Base-by-base conservation (phyloP, 768 basidiomycete species). In the Trametes cingulata region DNA sequence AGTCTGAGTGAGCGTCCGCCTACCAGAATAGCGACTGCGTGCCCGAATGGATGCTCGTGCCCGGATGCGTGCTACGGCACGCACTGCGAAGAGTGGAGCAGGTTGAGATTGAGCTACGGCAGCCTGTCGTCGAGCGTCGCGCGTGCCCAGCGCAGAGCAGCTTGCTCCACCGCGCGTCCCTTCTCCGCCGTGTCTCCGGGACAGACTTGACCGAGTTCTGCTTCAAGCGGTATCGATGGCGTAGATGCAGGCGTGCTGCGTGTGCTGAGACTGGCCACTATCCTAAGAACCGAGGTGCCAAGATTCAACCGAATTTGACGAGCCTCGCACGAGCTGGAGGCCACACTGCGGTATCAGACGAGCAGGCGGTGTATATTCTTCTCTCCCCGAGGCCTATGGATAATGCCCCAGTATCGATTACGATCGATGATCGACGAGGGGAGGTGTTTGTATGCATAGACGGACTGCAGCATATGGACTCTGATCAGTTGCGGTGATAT, bases 391-490 rank as follows among this genome's bases (percentile, higher is more conserved):
- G 10, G 10, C 14, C 39, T 5, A 14, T 5, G 14, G 35, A n/a
- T 3, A 47, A 42, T 35, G 47, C 24, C 29, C 47, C 48, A 35
- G 10, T 19, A 33, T 41, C 53, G 52, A 49, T 61, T 45, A 41
- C 40, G 40, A 61, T 61, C 53, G 52, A 61, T 61, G 52, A 56
- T 61, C 60, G 48, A 49, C 52, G 25, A 42, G 27, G 39, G 20
- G n/a, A 33, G 12, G 55, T 35, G 36, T 9, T 36, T 17, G 1
- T n/a, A 27, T 37, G 24, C 46, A 29, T 25, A 15, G n/a, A 19
- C 12, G 12, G 15, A 24, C 19, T 10, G 51, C 37, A 25, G 45
- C n/a, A 12, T n/a, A 6, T 12, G 14, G 33, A 14, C 5, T 41
- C 6, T 33, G 29, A 27, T 48, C 17, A 22, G 12, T 17, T 8